Evolutionary conservation across 805 yeast genomes (phyloP), one percentile per base, ranked within the genome.

Genomic region (Lipomyces oligophaga): DNA sequence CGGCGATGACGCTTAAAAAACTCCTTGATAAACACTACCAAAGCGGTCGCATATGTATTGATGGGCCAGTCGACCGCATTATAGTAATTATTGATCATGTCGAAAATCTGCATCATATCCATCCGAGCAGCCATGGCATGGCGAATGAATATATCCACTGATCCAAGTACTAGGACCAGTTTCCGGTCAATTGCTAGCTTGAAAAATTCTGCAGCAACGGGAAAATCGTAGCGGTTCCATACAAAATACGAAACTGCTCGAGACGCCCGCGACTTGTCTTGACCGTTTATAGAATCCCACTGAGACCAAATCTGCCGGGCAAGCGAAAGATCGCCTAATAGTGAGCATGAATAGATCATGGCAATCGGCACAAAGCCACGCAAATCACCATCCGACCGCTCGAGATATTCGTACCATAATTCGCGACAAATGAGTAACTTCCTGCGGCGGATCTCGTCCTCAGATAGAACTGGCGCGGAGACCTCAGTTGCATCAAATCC

Each of bases 181-280:
- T 34, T 11, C 7, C 19, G 19, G n/a, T 31, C 39, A 3, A 35
- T 21, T 4, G 54, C 54, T 3, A 27, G n/a, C 15, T 31, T 18
- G 15, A 49, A 34, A 32, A 34, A 49, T 22, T 30, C 15, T 16
- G 40, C 19, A 25, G 54, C 54, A 18, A 45, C 2, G n/a, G 37
- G 28, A 20, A 16, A 8, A 37, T 49, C 43, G 15, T 27, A 19
- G 5, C 32, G 15, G 22, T 40, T 40, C 42, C 38, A 27, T 10
- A 48, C 24, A 11, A 44, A 28, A 30, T 36, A 43, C 13, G n/a
- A n/a, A n/a, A n/a, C n/a, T n/a, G n/a, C n/a, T n/a, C n/a, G n/a
- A n/a, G n/a, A n/a, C n/a, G n/a, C n/a, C n/a, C n/a, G n/a, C n/a
- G n/a, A n/a, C n/a, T n/a, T n/a, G n/a, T n/a, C n/a, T n/a, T n/a